These are phyloP conservation scores for Neocallimastix lanati DNA, from an alignment of 192 early-diverging fungal species.

Conservation along the genomic window DNA sequence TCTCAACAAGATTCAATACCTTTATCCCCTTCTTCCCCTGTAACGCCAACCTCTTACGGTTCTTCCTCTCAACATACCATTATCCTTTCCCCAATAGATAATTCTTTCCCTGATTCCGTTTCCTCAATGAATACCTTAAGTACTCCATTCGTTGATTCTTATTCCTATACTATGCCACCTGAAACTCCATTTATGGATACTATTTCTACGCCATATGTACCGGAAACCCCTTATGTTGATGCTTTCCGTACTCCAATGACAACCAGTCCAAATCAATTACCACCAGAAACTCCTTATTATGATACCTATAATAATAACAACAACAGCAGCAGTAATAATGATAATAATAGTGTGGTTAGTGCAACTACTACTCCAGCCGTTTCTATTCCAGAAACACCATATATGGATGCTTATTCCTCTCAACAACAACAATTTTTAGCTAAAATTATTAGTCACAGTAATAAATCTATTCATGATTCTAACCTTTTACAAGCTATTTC, in stretches of 20 bases:
- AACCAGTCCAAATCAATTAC: not conserved
- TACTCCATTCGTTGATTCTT: not conserved
- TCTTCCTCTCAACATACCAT: not conserved
- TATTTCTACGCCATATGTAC: too few relatives aligned
- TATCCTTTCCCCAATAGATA: not conserved
- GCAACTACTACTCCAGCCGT: too few relatives aligned
- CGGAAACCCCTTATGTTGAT: too few relatives aligned
- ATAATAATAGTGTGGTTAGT: too few relatives aligned
- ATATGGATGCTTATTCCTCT: not conserved
- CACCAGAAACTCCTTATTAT: not conserved
- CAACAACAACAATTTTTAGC: not conserved
- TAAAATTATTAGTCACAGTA: not conserved
- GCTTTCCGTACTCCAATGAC: not conserved
- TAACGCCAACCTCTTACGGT: not conserved
- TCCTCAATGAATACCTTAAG: not conserved
- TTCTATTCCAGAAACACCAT: not conserved
- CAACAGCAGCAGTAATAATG: too few relatives aligned
- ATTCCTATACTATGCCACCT: not conserved
- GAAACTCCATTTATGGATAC: not conserved
- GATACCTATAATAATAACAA: too few relatives aligned
- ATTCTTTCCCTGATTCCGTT: not conserved
- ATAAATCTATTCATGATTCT: not conserved
- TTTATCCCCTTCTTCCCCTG: not conserved
- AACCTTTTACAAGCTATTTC: not conserved
- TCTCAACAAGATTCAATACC: not conserved